Evolutionary conservation across 2,329 filamentous ascomycete genomes (phyloP), one percentile per base, ranked within the genome.

Genomic region (Malbranchea zuffiana): DNA sequence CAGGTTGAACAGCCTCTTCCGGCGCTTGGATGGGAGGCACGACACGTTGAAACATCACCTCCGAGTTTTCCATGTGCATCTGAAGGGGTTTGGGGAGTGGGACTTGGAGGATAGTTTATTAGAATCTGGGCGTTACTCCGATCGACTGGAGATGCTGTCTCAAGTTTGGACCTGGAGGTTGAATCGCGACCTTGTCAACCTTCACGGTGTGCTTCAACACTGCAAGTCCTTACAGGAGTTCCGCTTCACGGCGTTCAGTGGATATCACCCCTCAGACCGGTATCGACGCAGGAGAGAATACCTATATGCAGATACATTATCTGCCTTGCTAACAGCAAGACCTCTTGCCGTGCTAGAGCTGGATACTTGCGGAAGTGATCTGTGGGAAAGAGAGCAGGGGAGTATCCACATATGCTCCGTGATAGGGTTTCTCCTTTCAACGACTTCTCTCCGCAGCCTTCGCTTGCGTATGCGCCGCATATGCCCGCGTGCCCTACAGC

Each of bases 381-480:
- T 38, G 17, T 10, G 10, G 4, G 6, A 30, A 11, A 12, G 7
- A 25, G 23, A 15, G 19, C 17, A 19, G 4, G 12, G 18, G 12
- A 11, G 19, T n/a, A 5, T 20, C 7, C 35, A 38, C 18, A 25
- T 38, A 5, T 38, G 35, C 12, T 20, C 13, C 8, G 4, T 16
- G 23, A 38, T 38, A 13, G 16, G 26, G 12, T 13, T 8, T 4
- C 35, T 38, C 32, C 35, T 38, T 19, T 13, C 35, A 5, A 24
- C n/a, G 24, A n/a, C n/a, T 25, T 7, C 23, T 25, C 13, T 32
- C 23, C 27, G 26, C n/a, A 7, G 28, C 17, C 28, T 38, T 17
- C 35, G 24, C 20, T 16, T 38, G 17, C 35, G 35, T 11, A 24
- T 38, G 35, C 35, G 35, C 23, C 10, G 28, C 17, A 38, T 38